Evolutionary conservation across 2,329 filamentous ascomycete species (phyloP), one percentile per base, ranked within the genome.

Genomic region (Venturia aucupariae): DNA sequence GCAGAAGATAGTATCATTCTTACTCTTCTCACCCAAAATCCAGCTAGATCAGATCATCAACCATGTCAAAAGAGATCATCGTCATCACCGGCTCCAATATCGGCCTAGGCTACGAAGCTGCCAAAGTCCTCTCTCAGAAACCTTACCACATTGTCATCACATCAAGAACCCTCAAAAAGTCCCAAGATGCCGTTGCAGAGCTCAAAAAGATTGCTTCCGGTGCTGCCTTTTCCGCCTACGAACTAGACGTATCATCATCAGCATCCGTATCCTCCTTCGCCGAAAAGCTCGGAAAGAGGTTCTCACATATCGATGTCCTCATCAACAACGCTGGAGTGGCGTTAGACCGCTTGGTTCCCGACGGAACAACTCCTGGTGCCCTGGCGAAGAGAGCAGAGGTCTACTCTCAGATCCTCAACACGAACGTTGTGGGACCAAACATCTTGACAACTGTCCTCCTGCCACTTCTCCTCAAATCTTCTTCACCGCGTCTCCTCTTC

Each of bases 391-490:
- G 60, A 62, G 38, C 24, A 19, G 35, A 62, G 22, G n/a, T 62
- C 6, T 39, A 39, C 27, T 27, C 19, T 11, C 35, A 62, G 19
- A 32, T 62, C 19, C 60, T 71, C 17, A 68, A 70, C 11, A 68
- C 71, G 15, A 75, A 75, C 44, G 69, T 73, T 4, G 67, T 71
- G 57, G 71, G 73, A 13, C 69, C 71, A 1, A 68, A 70, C 0
- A 66, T 68, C 38, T 63, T 70, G 2, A 72, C 72, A 2, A 70
- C 75, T 8, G 68, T 68, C 1, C 69, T 72, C 51, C 62, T 67
- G 4, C 71, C 69, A 3, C 62, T 71, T 5, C 69, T 75, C 2
- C 66, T 67, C 22, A 71, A 72, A 60, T 66, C 71, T 0, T n/a
- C 30, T 2, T 65, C 67, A 6, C 68, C 70, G 6, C 68, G 68